A percentile compares a stretch with the other conserved stretches of the same genome.
Evolutionary conservation across 176 grass and related monocot genomes (phyloP).

Genomic region (Panicum miliaceum): DNA sequence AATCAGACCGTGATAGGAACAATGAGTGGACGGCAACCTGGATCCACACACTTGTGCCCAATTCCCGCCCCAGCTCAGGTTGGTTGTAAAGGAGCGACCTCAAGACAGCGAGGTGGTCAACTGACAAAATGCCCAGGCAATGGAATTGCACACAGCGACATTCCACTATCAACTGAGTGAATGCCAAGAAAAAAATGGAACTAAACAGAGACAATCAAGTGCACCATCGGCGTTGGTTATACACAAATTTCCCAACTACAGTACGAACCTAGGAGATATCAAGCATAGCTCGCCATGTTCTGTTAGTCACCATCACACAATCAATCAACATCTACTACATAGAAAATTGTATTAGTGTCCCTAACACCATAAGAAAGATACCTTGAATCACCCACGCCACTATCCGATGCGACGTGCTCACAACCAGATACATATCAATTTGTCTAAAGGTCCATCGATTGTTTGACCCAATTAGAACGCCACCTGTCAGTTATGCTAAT

Average conservation of each 20-base stretch:
- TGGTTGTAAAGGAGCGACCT: background rate
- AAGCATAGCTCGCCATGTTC: background rate
- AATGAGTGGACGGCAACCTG: background rate
- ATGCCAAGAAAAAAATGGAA: background rate
- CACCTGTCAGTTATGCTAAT: background rate
- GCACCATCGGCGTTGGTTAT: too few species aligned
- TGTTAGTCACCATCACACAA: constrained; percentile 1
- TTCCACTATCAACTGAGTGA: background rate
- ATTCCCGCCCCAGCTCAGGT: background rate
- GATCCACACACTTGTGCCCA: background rate
- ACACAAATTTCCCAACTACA: too few species aligned
- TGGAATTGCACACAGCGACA: background rate
- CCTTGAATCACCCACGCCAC: background rate
- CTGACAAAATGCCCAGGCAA: background rate
- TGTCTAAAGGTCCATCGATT: background rate
- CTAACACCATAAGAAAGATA: background rate
- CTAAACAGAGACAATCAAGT: background rate
- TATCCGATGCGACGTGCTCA: constrained; percentile 15
- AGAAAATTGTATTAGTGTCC: background rate
- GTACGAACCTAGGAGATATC: too few species aligned
- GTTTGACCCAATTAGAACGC: background rate
- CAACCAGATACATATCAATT: background rate
- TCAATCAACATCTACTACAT: constrained; percentile 28
- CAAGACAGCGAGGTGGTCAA: constrained; percentile 3
- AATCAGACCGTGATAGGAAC: background rate